Conservation (phyloP, 1,284 basidiomycete genomes). For the Clitocybe nebularis region DNA sequence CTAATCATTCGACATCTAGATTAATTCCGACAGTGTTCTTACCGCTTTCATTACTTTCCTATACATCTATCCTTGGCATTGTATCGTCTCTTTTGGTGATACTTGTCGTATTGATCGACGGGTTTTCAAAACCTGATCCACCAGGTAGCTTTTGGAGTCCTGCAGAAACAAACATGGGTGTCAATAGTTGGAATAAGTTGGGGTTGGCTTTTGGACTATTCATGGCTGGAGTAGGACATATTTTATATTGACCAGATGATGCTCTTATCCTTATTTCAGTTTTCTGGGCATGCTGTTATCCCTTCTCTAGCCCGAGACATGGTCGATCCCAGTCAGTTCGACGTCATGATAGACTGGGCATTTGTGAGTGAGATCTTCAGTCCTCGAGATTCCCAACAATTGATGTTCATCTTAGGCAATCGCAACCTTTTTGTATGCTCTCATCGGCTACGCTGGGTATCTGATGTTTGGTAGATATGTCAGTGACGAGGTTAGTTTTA, state of each 20-base stretch:
- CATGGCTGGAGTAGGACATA: conserved; percentile 80
- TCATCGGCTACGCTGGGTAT: conserved; percentile 86
- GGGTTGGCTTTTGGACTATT: conserved; percentile 84
- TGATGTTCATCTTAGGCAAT: conserved; percentile 47
- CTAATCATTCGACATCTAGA: no score
- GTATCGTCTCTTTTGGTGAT: conserved; percentile 77
- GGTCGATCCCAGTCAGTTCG: conserved; percentile 78
- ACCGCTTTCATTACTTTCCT: conserved; percentile 80
- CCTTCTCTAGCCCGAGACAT: conserved; percentile 91
- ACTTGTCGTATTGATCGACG: conserved; percentile 81
- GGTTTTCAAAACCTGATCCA: conserved; percentile 70
- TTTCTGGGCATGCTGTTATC: conserved; percentile 91
- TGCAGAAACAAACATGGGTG: conserved; percentile 62
- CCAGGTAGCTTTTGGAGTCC: conserved; percentile 84
- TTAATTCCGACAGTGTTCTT: conserved; percentile 82
- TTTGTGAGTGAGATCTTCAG: conserved; percentile 54
- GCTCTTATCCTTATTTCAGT: conserved; percentile 37
- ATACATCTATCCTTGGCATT: conserved; percentile 83
- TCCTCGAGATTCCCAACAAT: no score
- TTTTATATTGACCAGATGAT: background rate
- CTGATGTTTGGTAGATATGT: conserved; percentile 87
- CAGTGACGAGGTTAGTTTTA: conserved; percentile 76
- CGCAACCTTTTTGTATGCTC: conserved; percentile 74
- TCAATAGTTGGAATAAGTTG: conserved; percentile 57
- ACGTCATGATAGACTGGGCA: conserved; percentile 82